Percentiles rank a stretch among this genome's conserved stretches.
These are phyloP conservation scores for Stenogyne calaminthoides DNA, from an alignment of 305 asterid species.

Conservation along the genomic window DNA sequence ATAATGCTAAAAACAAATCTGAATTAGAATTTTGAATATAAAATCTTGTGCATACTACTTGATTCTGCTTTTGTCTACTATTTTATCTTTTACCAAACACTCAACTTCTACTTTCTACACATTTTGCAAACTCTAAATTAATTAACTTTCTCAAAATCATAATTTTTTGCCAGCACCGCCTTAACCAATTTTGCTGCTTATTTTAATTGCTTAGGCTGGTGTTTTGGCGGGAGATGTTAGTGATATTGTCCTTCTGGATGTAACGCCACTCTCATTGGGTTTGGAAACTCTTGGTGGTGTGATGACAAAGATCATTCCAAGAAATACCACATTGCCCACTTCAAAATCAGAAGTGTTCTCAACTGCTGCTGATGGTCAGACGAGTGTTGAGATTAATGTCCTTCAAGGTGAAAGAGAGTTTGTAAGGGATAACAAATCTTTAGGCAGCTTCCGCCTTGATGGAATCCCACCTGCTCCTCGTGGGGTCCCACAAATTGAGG, in stretches of 20 bases:
- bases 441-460: conserved; percentile 96
- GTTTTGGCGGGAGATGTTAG: conserved; percentile 98
- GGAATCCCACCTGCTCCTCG: conserved; percentile 99
- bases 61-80: too few relatives aligned
- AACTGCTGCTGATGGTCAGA: conserved; percentile 98
- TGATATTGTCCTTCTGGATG: conserved; percentile 92
- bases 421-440: conserved; percentile 92
- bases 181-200: background rate
- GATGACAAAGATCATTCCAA: conserved; percentile 93
- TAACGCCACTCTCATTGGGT: conserved; percentile 83
- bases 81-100: too few relatives aligned
- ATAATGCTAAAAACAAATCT: too few relatives aligned
- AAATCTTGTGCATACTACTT: too few relatives aligned
- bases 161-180: too few relatives aligned
- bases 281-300: conserved; percentile 98
- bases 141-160: too few relatives aligned
- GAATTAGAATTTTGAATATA: too few relatives aligned
- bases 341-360: conserved; percentile 98
- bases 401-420: conserved; percentile 98
- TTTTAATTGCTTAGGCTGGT: conserved; percentile 71
- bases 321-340: conserved; percentile 92
- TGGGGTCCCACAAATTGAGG: conserved; percentile 97
- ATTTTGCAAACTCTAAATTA: too few relatives aligned
- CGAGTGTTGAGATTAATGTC: conserved; percentile 94
- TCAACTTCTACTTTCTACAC: too few relatives aligned